These are phyloP conservation scores for Straminergon stramineum DNA, from an alignment of 225 moss, liverwort and hornwort species.

Conservation along the genomic window DNA sequence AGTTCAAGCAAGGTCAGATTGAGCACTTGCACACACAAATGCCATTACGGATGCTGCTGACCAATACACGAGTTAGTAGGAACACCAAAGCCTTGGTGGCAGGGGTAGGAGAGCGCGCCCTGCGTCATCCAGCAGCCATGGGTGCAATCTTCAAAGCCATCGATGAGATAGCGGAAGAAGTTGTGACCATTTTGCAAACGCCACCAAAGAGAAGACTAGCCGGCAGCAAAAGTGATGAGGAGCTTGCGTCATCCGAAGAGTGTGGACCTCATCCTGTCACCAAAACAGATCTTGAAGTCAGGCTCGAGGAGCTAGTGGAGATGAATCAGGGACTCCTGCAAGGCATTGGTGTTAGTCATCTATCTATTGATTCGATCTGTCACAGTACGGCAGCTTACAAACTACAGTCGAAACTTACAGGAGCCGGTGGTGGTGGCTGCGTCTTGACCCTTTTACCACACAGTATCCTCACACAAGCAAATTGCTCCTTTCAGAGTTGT, in stretches of 20 bases:
- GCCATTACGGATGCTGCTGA: constrained; percentile 79
- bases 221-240: not conserved
- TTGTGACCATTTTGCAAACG: constrained; percentile 57
- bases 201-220: not conserved
- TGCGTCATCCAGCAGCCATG: constrained; percentile 80
- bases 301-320: constrained; percentile 74
- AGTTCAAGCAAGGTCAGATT: constrained; percentile 64
- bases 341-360: constrained; percentile 93
- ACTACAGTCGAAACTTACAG: constrained; percentile 85
- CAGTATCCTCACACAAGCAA: constrained; percentile 42
- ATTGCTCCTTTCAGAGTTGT: not conserved
- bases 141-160: constrained; percentile 76
- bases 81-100: constrained; percentile 76
- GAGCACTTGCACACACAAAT: constrained; percentile 47
- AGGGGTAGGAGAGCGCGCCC: constrained; percentile 64
- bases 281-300: constrained; percentile 28
- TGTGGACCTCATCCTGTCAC: constrained; percentile 13
- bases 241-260: constrained; percentile 4
- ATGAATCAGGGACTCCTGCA: constrained; percentile 96
- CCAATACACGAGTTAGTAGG: constrained; percentile 75
- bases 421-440: constrained; percentile 98
- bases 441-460: constrained; percentile 84
- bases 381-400: constrained; percentile 54
- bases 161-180: constrained; percentile 75
- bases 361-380: constrained; percentile 75